Base-by-base conservation (phyloP, 148 eudicot genomes). In the Amaranthus palmeri region DNA sequence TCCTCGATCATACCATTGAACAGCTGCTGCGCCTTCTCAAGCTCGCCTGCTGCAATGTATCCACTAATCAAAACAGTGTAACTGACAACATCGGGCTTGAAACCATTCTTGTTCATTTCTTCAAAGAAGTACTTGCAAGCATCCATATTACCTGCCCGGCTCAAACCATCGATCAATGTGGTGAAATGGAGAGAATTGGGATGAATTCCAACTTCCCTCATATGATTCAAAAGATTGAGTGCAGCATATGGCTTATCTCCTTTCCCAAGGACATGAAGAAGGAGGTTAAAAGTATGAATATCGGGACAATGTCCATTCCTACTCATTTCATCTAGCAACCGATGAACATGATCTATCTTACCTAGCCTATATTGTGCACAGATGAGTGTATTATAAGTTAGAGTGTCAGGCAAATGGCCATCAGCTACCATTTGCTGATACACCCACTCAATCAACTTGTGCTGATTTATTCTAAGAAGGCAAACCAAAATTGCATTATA, bases 261-360 rank as follows among this genome's bases (percentile, higher is more conserved):
- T 83, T 84, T 93, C 4, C 98, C 98, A n/a, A 88, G 87, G 65
- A 87, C 80, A 74, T 88, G 95, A 61, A 93, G 95, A 66, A 93
- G 90, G 48, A 93, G 76, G 74, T 88, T 93, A 65, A 69, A 93
- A 1, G 96, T 93, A 70, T 93, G 89, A 62, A 74, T 73, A 83
- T 93, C 98, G 4, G 95, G 98, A 58, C 88, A 79, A 75, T 80
- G 81, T 13, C 95, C 98, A 49, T 79, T 78, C 65, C 75, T 79
- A 12, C 79, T 83, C 96, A 93, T 93, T 82, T 90, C 96, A 78
- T 87, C 90, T 14, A 90, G 76, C 73, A 93, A 78, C 44, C 84
- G 75, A 41, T 86, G 83, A 55, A 88, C 88, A 68, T 85, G 85
- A 42, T 83, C 90, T 71, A 85, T 68, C 77, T 93, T 90, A 54